Base-by-base conservation (phyloP, 805 yeast genomes). In the Soucietia sequanensis region DNA sequence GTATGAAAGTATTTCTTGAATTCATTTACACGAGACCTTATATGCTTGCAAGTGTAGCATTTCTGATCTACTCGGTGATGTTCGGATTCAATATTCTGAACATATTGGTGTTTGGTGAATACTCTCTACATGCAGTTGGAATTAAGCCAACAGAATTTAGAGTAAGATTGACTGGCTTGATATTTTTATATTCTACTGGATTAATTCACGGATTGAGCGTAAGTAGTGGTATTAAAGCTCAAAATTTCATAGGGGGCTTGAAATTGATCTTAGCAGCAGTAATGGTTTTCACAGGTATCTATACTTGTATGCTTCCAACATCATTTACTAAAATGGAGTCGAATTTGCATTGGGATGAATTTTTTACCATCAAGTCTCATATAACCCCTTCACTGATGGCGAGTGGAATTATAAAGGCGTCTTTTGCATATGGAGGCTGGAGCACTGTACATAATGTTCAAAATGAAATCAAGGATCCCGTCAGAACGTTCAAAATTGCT, bases 1-100 rank as follows among this genome's bases (percentile, higher is more conserved):
- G 91, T 0, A 74, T 81, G 26, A 84, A 84, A 50, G 80, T 78
- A 14, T 84, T 84, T 42, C 55, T 84, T 37, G 91, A 84, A 50
- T 76, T 72, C 42, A 76, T 82, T 14, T 84, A 79, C 51, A 70
- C 72, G 32, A 73, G 59, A 40, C 95, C 93, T 0, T 65, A 60
- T 33, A 62, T 77, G 62, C 51, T 80, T 50, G 66, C 73, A 27
- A 70, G 77, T 30, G 80, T 76, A 12, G 61, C 74, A 3, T 70
- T 73, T 39, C 67, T 72, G 31, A 43, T 75, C 1, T 76, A 66
- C 40, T 65, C 77, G 2, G 65, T 80, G 8, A 42, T 73, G 18
- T 77, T 78, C 46, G 84, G 84, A 0, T 70, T 77, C 42, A 67
- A 75, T 6, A 55, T 79, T 20, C 68, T 80, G 30, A 76, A 76